Evolutionary conservation across 768 basidiomycete species (phyloP).

Genomic region (Collybiopsis confluens): DNA sequence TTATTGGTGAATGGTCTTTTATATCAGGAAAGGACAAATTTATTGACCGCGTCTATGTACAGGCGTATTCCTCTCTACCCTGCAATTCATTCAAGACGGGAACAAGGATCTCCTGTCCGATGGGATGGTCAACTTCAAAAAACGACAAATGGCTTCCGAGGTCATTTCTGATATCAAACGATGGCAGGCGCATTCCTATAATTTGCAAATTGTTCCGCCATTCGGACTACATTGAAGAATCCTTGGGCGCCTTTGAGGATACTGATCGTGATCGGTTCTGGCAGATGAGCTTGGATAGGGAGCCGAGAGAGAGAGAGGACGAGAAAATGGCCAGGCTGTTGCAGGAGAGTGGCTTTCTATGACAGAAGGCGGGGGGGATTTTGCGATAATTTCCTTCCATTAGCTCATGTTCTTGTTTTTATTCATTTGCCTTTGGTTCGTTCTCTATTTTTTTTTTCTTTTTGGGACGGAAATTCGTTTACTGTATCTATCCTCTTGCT

Average conservation of each 20-base stretch:
- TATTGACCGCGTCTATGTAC: background rate
- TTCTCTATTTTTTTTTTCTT: background rate
- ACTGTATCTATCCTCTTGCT: no score
- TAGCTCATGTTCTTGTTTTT: background rate
- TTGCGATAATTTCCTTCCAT: background rate
- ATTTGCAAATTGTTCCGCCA: conserved; percentile 65
- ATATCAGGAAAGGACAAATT: conserved; percentile 3
- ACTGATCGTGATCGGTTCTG: conserved; percentile 72
- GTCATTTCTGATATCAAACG: conserved; percentile 96
- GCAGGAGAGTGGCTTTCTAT: conserved; percentile 87
- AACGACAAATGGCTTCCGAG: conserved; percentile 93
- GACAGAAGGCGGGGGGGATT: background rate
- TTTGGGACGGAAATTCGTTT: no score
- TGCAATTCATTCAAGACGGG: conserved; percentile 98
- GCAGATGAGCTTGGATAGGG: conserved; percentile 79
- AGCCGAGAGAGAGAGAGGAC: conserved; percentile 93
- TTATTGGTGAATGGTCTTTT: conserved; percentile 64
- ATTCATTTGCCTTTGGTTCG: background rate
- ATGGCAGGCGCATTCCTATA: conserved; percentile 90
- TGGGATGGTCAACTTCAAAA: conserved; percentile 89
- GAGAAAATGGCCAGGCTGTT: conserved; percentile 92
- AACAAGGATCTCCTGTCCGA: conserved; percentile 80
- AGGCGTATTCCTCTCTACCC: conserved; percentile 94
- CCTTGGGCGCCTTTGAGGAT: conserved; percentile 67
- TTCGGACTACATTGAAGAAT: conserved; percentile 79